Conservation (phyloP, 2,329 filamentous ascomycete genomes). For the Cordyceps cateniannulata region DNA sequence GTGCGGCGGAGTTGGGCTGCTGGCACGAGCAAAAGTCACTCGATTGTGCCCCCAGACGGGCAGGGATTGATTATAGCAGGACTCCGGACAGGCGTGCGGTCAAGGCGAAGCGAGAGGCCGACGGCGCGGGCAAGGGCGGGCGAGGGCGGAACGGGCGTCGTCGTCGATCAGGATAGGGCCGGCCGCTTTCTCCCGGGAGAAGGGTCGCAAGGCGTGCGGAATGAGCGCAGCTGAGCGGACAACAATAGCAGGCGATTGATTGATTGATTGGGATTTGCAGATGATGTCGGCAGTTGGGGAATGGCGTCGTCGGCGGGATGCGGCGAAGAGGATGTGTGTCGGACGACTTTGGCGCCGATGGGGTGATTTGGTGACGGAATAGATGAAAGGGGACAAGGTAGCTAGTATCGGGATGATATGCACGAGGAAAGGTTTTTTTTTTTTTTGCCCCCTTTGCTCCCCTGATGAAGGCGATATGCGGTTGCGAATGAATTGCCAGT, state of each 20-base stretch:
- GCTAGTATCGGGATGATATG: neutral
- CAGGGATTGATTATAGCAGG: neutral
- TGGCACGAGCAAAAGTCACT: neutral
- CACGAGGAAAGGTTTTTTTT: neutral
- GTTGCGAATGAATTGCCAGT: slow-evolving; percentile 1
- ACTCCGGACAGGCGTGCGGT: neutral
- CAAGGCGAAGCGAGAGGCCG: neutral
- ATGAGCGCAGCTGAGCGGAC: neutral
- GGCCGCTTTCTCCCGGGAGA: neutral
- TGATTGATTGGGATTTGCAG: neutral
- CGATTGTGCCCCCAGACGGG: neutral
- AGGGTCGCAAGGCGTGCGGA: neutral
- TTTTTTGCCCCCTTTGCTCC: neutral
- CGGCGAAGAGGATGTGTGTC: neutral
- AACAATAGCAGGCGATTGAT: neutral
- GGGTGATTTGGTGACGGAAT: neutral
- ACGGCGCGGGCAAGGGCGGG: neutral
- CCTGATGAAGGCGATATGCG: slow-evolving; percentile 4
- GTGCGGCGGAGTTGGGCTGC: neutral
- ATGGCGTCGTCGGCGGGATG: neutral
- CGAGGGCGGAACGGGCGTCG: neutral
- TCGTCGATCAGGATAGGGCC: neutral
- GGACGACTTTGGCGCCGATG: slow-evolving; percentile 2
- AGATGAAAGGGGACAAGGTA: neutral
- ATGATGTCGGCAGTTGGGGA: neutral